Evolutionary conservation across 805 yeast genomes (phyloP).

Genomic region (Metahyphopichia silvanorum): DNA sequence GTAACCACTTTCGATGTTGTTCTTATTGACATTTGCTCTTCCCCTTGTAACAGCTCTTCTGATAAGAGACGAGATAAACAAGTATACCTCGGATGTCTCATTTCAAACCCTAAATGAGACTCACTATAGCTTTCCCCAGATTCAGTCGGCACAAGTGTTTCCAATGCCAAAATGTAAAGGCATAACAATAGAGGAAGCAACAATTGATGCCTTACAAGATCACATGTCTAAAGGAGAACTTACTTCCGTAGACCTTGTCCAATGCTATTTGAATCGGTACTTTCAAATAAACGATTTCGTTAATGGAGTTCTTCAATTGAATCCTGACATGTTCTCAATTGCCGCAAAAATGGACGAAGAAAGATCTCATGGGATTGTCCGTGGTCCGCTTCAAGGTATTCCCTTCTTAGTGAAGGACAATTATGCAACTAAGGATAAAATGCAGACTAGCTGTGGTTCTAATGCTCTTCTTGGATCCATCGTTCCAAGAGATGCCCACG

Average conservation of each 20-base stretch:
- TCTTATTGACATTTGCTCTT: not conserved
- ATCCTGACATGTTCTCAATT: conserved; percentile 20
- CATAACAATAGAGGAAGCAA: conserved; percentile 22
- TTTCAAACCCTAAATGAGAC: conserved; percentile 5
- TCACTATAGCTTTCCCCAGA: conserved; percentile 4
- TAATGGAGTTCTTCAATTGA: conserved; percentile 16
- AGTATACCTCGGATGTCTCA: conserved; percentile 3
- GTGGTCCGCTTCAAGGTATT: conserved; percentile 25
- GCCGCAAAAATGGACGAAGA: conserved; percentile 19
- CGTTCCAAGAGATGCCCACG: conserved; percentile 25
- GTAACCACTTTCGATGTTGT: conserved; percentile 1
- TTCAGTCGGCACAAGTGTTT: conserved; percentile 4
- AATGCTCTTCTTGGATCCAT: conserved; percentile 18
- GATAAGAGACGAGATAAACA: conserved; percentile 3
- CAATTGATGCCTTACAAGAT: conserved; percentile 22
- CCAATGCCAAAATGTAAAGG: conserved; percentile 17
- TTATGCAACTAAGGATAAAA: conserved; percentile 21
- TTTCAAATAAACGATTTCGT: conserved; percentile 18
- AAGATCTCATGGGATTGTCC: conserved; percentile 7
- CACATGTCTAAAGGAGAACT: conserved; percentile 15
- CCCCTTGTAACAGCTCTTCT: not conserved
- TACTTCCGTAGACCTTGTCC: conserved; percentile 15
- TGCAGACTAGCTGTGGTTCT: conserved; percentile 18
- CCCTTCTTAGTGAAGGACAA: conserved; percentile 26
- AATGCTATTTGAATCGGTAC: conserved; percentile 19